Conservation (phyloP, 2,329 filamentous ascomycete genomes). For the Diaporthe velutina region DNA sequence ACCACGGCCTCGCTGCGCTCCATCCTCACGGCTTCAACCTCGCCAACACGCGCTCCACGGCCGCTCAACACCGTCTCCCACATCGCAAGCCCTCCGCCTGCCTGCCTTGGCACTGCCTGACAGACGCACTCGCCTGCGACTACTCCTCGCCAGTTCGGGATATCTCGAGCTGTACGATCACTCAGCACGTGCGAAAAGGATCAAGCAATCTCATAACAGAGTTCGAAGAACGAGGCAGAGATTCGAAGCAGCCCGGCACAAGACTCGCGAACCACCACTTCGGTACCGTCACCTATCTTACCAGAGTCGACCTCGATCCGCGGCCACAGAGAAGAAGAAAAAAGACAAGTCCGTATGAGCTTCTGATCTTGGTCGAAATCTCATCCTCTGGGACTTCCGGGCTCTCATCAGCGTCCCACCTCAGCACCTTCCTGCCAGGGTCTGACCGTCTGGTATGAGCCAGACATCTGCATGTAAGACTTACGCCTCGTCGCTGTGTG, state of each 20-base stretch:
- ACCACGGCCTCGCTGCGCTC: slow-evolving; percentile 2
- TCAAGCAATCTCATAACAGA: background rate
- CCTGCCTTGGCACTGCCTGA: background rate
- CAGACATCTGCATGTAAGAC: slow-evolving; percentile 36
- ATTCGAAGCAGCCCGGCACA: background rate
- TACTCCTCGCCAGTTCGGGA: background rate
- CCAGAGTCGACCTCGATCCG: slow-evolving; percentile 2
- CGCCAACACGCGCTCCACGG: slow-evolving; percentile 10
- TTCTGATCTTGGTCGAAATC: background rate
- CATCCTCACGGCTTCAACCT: slow-evolving; percentile 7
- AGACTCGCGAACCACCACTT: background rate
- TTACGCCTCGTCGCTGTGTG: slow-evolving; percentile 8
- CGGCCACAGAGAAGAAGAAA: background rate
- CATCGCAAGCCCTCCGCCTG: slow-evolving; percentile 1
- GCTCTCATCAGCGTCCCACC: slow-evolving; percentile 15
- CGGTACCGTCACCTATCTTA: background rate
- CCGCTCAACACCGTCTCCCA: background rate
- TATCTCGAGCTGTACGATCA: slow-evolving; percentile 11
- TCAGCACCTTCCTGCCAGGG: background rate
- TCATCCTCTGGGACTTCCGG: background rate
- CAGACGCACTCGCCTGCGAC: background rate
- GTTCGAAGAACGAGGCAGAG: slow-evolving; percentile 14
- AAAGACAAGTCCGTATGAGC: slow-evolving; percentile 1
- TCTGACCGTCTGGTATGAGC: slow-evolving; percentile 35
- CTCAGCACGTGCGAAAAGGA: background rate